These are phyloP conservation scores for Rhynchospora breviuscula DNA, from an alignment of 176 grass and related monocot species.

Conservation along the genomic window DNA sequence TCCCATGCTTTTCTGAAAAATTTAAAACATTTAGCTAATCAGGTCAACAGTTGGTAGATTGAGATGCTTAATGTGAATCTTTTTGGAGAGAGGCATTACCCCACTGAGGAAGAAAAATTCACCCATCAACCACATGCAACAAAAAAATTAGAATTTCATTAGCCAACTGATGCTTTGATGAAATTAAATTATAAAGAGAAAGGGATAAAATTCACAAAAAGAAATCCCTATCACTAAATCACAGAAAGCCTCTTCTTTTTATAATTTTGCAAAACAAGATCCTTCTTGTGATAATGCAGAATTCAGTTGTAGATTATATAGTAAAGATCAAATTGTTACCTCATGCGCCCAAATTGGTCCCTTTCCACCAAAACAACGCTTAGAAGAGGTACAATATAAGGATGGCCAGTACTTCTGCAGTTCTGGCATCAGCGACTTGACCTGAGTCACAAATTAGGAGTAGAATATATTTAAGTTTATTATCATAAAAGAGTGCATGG, in stretches of 20 bases:
- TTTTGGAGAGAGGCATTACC: conserved; percentile 46
- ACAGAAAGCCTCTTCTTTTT: neutral
- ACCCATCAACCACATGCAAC: conserved; percentile 40
- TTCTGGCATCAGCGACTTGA: conserved; percentile 55
- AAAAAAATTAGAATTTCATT: conserved; percentile 22
- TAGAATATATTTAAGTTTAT: neutral
- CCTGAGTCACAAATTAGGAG: conserved; percentile 30
- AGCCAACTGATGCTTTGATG: neutral
- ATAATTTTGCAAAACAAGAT: neutral
- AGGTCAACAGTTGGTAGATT: neutral
- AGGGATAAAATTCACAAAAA: neutral
- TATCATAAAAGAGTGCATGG: neutral
- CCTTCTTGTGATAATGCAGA: neutral
- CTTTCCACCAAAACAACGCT: conserved; percentile 67
- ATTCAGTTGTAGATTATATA: neutral
- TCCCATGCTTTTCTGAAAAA: conserved; percentile 82
- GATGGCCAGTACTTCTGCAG: conserved; percentile 86
- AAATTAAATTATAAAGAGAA: neutral
- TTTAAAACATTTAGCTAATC: neutral
- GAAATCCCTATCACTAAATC: neutral
- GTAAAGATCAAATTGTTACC: conserved; percentile 28
- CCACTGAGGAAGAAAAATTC: conserved; percentile 47
- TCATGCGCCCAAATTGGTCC: conserved; percentile 84
- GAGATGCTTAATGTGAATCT: neutral
- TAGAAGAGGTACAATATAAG: conserved; percentile 58